A percentile compares a stretch with the other conserved stretches of the same genome.
Conservation (phyloP, 2,329 filamentous ascomycete genomes). For the Nemania bipapillata region DNA sequence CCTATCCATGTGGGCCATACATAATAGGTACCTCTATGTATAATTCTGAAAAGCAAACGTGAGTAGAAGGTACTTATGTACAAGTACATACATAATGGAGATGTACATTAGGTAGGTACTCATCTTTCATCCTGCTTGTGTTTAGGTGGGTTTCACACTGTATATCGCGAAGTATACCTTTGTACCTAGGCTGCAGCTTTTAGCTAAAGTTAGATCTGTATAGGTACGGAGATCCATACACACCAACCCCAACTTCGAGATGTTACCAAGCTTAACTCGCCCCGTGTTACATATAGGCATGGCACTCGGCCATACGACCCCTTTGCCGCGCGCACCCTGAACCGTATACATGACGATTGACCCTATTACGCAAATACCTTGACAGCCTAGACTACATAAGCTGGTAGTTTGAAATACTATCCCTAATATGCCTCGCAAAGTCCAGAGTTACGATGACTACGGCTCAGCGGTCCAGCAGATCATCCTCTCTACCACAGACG, state of each 20-base stretch:
- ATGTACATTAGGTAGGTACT: not conserved
- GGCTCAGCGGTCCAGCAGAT: conserved; percentile 70
- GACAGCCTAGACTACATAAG: not conserved
- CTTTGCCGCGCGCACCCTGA: not conserved
- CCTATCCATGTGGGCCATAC: too few species aligned
- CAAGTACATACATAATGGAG: too few species aligned
- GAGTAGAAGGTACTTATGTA: not conserved
- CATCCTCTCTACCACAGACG: conserved; percentile 88
- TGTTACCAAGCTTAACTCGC: conserved; percentile 6
- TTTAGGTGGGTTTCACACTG: too few species aligned
- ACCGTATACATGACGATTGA: not conserved
- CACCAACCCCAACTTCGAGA: not conserved
- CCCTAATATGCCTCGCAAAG: conserved; percentile 47
- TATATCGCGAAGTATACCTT: too few species aligned
- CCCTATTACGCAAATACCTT: not conserved
- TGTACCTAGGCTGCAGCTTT: not conserved
- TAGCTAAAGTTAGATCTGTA: not conserved
- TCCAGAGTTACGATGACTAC: conserved; percentile 52
- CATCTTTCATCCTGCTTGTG: too few species aligned
- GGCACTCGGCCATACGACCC: not conserved
- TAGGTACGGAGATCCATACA: too few species aligned
- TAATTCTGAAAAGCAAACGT: too few species aligned
- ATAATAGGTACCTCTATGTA: too few species aligned
- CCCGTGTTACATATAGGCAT: not conserved
- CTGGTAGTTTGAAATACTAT: not conserved